These are phyloP conservation scores for Nicotiana paniculata DNA, from an alignment of 257 asterid genomes.

Conservation along the genomic window DNA sequence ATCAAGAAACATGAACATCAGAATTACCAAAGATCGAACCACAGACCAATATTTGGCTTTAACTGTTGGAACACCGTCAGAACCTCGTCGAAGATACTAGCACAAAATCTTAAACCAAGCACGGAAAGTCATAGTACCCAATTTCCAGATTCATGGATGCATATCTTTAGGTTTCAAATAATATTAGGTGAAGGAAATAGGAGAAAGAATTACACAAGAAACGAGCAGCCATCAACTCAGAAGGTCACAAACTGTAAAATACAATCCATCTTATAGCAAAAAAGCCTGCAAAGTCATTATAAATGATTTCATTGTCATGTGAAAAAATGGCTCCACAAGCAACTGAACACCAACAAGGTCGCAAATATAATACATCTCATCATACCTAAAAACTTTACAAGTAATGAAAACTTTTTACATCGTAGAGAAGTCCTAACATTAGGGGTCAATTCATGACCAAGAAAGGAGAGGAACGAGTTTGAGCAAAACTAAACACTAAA, in stretches of 20 bases:
- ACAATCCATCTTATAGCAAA: background rate
- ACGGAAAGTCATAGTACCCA: background rate
- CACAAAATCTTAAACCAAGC: background rate
- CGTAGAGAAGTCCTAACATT: background rate
- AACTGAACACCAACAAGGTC: background rate
- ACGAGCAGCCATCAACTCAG: background rate
- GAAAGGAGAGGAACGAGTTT: background rate
- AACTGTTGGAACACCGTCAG: background rate
- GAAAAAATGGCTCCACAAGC: background rate
- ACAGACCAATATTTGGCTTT: background rate
- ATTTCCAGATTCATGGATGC: background rate
- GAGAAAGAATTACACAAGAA: background rate
- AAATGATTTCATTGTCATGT: background rate
- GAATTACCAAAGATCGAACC: background rate
- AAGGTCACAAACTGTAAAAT: background rate
- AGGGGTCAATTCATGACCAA: background rate
- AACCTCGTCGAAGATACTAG: background rate
- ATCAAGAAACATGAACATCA: conserved; percentile 5
- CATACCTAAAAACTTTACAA: background rate
- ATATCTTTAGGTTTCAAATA: background rate
- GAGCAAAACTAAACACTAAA: conserved; percentile 1
- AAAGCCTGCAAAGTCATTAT: background rate
- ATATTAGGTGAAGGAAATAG: background rate
- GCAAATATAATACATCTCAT: background rate
- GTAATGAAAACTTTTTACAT: background rate